A percentile compares a stretch with the other conserved stretches of the same genome.
phyloP scores from a whole-genome alignment of 768 basidiomycete genomes.

The Cystofilobasidium capitatum region DNA sequence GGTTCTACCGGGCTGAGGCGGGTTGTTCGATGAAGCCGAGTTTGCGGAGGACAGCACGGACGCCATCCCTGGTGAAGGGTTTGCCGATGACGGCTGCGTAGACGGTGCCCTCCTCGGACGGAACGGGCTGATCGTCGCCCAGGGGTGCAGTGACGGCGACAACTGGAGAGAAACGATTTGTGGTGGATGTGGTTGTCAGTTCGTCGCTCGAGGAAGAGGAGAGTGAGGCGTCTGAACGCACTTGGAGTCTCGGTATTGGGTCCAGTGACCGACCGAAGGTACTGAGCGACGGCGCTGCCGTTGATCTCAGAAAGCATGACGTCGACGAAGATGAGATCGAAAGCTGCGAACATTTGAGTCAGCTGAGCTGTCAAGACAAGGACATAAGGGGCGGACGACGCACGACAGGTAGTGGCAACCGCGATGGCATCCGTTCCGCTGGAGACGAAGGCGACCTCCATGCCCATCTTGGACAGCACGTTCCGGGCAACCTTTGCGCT shows the following conservation, averaged over 20 bases:
- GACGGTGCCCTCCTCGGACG: conserved; percentile 34
- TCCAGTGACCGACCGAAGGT: conserved; percentile 93
- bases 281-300: conserved; percentile 90
- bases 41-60: conserved; percentile 46
- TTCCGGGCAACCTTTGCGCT: conserved; percentile 97
- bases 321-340: conserved; percentile 92
- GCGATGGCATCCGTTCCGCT: conserved; percentile 96
- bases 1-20: not conserved
- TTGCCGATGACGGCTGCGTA: conserved; percentile 57
- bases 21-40: conserved; percentile 24
- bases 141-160: conserved; percentile 38
- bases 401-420: conserved; percentile 93
- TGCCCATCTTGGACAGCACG: conserved; percentile 81
- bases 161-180: conserved; percentile 31
- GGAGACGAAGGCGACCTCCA: conserved; percentile 86
- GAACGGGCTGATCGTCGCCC: not conserved
- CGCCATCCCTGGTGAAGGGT: conserved; percentile 77
- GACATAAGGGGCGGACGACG: conserved; percentile 40
- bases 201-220: not conserved
- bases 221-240: no score
- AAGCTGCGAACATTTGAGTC: conserved; percentile 49
- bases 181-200: not conserved
- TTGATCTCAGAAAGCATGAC: conserved; percentile 92
- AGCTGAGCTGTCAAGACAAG: not conserved
- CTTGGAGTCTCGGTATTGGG: conserved; percentile 85